These are phyloP conservation scores for Stenocarpella maydis DNA, from an alignment of 2,329 filamentous ascomycete species.

Conservation along the genomic window DNA sequence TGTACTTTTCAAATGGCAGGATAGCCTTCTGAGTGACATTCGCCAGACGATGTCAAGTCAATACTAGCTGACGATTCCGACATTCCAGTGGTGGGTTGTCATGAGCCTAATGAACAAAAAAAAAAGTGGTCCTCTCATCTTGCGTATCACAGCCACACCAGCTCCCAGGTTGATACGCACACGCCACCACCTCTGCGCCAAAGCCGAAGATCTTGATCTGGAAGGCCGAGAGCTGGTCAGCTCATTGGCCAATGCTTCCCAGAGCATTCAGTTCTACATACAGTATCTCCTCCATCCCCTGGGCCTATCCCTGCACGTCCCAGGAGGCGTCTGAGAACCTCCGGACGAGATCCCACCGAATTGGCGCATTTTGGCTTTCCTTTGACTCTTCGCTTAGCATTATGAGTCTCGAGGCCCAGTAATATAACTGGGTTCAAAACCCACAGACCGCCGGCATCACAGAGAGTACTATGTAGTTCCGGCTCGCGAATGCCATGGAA, in stretches of 20 bases:
- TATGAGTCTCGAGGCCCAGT: constrained; percentile 6
- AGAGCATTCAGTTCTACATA: not conserved
- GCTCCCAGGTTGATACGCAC: constrained; percentile 20
- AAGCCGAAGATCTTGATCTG: constrained; percentile 26
- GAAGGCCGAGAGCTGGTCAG: not conserved
- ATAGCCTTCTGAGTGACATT: constrained; percentile 6
- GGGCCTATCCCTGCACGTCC: constrained; percentile 26
- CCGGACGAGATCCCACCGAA: not conserved
- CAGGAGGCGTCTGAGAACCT: constrained; percentile 28
- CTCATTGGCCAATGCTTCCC: constrained; percentile 32
- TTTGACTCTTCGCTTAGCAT: constrained; percentile 31
- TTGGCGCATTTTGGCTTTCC: constrained; percentile 17
- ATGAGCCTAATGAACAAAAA: constrained; percentile 33
- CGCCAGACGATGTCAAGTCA: constrained; percentile 4
- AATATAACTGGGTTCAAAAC: constrained; percentile 33
- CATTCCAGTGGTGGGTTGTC: constrained; percentile 30
- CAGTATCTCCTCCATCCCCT: not conserved
- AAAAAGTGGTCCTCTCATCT: constrained; percentile 36
- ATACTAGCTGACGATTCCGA: constrained; percentile 3
- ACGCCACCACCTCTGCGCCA: constrained; percentile 21
- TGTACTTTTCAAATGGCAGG: constrained; percentile 10
- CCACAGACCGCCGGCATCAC: constrained; percentile 23
- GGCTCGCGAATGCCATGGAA: constrained; percentile 2
- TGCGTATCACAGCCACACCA: constrained; percentile 28
- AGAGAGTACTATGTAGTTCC: not conserved